phyloP scores from a whole-genome alignment of 108 stramenopile genomes.

The Parmales sp. region DNA sequence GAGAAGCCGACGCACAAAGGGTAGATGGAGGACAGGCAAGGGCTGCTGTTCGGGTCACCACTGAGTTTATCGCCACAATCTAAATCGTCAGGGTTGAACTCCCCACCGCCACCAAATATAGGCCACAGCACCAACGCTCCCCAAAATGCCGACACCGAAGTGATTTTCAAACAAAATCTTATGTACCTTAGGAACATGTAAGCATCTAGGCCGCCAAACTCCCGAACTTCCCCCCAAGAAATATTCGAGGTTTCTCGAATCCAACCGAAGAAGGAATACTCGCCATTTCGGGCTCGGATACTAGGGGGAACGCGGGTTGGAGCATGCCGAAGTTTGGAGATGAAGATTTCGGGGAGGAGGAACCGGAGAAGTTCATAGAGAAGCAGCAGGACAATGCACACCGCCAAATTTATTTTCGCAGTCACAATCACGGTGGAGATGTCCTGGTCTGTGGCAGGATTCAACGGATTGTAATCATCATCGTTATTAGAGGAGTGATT shows the following conservation, averaged over 20 bases:
- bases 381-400: constrained; percentile 51
- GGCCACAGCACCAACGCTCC: constrained; percentile 57
- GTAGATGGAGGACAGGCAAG: neutral
- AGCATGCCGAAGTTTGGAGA: constrained; percentile 36
- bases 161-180: constrained; percentile 70
- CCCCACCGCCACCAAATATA: constrained; percentile 44
- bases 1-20: neutral
- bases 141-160: constrained; percentile 65
- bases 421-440: constrained; percentile 62
- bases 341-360: constrained; percentile 56
- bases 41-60: neutral
- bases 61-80: neutral
- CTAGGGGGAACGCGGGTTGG: constrained; percentile 18
- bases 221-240: constrained; percentile 55
- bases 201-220: constrained; percentile 70
- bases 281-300: neutral
- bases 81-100: neutral
- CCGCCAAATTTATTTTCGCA: constrained; percentile 46
- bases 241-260: constrained; percentile 46
- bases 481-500: no score
- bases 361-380: constrained; percentile 58
- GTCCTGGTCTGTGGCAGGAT: constrained; percentile 48
- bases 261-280: constrained; percentile 54
- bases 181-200: constrained; percentile 82
- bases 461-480: constrained; percentile 26